A percentile compares a stretch with the other conserved stretches of the same genome.
These are phyloP conservation scores for Auriscalpium orientale DNA, from an alignment of 768 basidiomycete genomes.

Conservation along the genomic window DNA sequence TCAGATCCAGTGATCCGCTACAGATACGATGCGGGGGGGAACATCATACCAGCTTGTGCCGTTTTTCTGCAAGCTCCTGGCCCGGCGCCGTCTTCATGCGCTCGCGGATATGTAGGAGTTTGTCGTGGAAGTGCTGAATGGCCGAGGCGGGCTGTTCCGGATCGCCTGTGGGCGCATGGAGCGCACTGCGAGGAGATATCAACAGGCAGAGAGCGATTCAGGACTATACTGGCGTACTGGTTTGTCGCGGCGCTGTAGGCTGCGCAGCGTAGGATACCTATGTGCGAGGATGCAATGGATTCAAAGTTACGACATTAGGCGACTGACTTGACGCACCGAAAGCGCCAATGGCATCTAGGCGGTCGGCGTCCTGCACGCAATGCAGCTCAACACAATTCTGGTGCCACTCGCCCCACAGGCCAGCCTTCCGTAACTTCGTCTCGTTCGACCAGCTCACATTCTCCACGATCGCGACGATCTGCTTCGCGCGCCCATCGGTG, in stretches of 20 bases:
- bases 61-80: conserved; percentile 53
- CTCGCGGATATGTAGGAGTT: conserved; percentile 66
- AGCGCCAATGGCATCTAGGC: conserved; percentile 46
- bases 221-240: conserved; percentile 8
- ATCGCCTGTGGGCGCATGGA: conserved; percentile 41
- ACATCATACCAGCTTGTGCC: conserved; percentile 62
- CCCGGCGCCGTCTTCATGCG: conserved; percentile 75
- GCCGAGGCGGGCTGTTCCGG: conserved; percentile 41
- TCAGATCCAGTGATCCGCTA: too few species aligned
- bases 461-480: conserved; percentile 57
- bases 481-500: conserved; percentile 47
- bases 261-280: conserved; percentile 40
- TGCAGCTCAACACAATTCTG: conserved; percentile 66
- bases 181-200: conserved; percentile 23
- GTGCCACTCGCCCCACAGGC: conserved; percentile 61
- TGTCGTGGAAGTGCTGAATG: conserved; percentile 81
- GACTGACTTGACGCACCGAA: conserved; percentile 27
- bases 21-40: too few species aligned
- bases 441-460: conserved; percentile 86
- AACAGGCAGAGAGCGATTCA: conserved; percentile 5
- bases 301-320: neutral
- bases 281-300: too few species aligned
- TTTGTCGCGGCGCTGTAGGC: conserved; percentile 36
- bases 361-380: conserved; percentile 52
- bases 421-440: conserved; percentile 50